Evolutionary conservation across 768 basidiomycete genomes (phyloP), one percentile per base, ranked within the genome.

Genomic region (Imleria badia): DNA sequence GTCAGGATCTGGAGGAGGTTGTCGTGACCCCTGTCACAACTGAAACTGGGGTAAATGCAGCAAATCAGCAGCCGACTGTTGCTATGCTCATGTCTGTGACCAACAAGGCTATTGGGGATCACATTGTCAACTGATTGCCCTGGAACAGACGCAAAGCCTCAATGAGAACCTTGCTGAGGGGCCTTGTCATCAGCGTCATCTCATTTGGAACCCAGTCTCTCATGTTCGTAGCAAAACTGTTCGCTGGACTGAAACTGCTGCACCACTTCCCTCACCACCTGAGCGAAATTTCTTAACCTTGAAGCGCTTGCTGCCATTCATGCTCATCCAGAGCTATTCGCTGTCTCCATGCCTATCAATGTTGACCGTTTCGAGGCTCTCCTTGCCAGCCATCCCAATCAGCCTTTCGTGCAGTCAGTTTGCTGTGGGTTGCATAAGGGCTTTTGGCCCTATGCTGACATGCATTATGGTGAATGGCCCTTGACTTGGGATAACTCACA

Each of bases 371-470:
- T n/a, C n/a, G n/a, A 73, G 44, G 9, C 38, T 3, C 59, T 72
- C 1, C 54, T 78, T 1, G 9, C 6, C 0, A 5, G 29, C 3
- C 78, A 79, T 55, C 75, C 77, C 0, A 79, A 78, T 46, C 69
- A 54, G 10, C 38, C 60, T 1, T 72, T 76, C 22, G 76, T 79
- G 0, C 5, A 57, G 0, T 79, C 73, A 0, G 70, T 79, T 0
- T 34, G 55, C 9, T 9, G 29, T 0, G 66, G 66, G 0, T 61
- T 81, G 0, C 52, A 61, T 1, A 58, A 75, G 3, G 78, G 79
- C 1, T 79, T 79, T 58, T 81, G 78, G 79, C 80, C 79, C 1
- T 75, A 54, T 51, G 73, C 73, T 0, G 54, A 72, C 15, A 72
- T 70, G 1, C 35, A 52, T 22, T 17, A 17, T 45, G 29, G 15